Percentiles rank a stretch among this genome's conserved stretches.
phyloP scores from a whole-genome alignment of 768 basidiomycete genomes.

The Termitomyces sp. region DNA sequence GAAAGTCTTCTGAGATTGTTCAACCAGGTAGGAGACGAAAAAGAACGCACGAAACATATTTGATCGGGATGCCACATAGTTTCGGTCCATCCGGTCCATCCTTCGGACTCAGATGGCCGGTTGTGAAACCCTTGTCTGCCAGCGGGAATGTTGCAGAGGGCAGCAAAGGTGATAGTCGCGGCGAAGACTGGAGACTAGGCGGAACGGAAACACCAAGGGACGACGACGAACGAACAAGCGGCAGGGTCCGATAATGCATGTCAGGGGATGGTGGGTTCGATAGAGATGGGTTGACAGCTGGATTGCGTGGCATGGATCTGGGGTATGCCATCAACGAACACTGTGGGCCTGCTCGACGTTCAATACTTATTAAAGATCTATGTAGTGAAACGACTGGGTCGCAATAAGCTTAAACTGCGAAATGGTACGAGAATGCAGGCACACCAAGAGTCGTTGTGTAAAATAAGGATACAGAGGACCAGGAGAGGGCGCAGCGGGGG shows the following conservation, averaged over 20 bases:
- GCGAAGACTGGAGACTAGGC: constrained; percentile 31
- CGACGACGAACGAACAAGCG: constrained; percentile 53
- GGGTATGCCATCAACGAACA: constrained; percentile 16
- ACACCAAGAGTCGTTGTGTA: constrained; percentile 8
- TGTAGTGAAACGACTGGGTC: not conserved
- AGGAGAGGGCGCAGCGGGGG: not conserved
- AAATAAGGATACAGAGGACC: not conserved
- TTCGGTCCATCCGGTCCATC: constrained; percentile 43
- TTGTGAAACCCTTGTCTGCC: constrained; percentile 34
- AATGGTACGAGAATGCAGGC: not conserved
- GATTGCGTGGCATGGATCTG: constrained; percentile 11
- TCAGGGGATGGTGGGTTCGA: constrained; percentile 28
- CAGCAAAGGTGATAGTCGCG: constrained; percentile 48
- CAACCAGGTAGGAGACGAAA: not conserved
- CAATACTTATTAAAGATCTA: constrained; percentile 9
- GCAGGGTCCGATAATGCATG: constrained; percentile 63
- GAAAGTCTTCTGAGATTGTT: constrained; percentile 7
- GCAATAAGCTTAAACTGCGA: constrained; percentile 3
- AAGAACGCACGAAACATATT: constrained; percentile 74
- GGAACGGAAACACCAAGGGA: constrained; percentile 31
- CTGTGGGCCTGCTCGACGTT: not conserved
- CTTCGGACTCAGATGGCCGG: constrained; percentile 23
- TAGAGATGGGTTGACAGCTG: constrained; percentile 11
- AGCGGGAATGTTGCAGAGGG: constrained; percentile 43
- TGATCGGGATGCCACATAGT: constrained; percentile 69